Evolutionary conservation across 163 green algal species (phyloP), one percentile per base, ranked within the genome.

Genomic region (Chloroidium sp.): DNA sequence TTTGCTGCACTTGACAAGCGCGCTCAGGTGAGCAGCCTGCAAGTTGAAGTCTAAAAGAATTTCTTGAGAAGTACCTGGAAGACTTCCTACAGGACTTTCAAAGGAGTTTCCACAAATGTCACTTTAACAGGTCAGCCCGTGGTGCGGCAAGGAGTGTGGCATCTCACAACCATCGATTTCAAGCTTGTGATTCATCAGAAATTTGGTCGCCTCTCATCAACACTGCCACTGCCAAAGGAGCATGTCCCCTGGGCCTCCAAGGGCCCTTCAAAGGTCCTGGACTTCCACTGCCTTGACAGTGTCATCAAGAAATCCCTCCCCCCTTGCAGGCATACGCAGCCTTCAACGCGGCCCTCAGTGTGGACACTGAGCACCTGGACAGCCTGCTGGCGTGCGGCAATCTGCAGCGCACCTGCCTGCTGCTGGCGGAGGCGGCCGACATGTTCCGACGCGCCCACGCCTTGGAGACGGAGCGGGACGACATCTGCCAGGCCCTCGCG

Each of bases 391-490:
- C 86, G 0, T 87, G 90, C 62, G 92, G 86, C 1, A 69, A 69
- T 3, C 80, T 97, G 57, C 92, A 95, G 83, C 93, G 93, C 68
- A 76, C 80, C 1, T 87, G 84, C 67, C 87, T 83, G 0, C 86
- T 93, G 84, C 84, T 96, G 62, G 61, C 81, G 62, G 85, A 91
- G 60, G 84, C 86, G 3, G 61, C 90, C 10, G 78, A 79, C 3
- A 76, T 79, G 3, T 81, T 91, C 57, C 76, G 62, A 58, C 64
- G 2, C 1, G 82, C 79, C 2, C 4, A 57, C 0, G 62, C 67
- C 8, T 59, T 58, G 2, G 4, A 61, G 59, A 62, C 83, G 61
- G 57, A 61, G 2, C 76, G 78, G 69, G 74, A 62, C 59, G 61
- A 69, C 62, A 69, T 82, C 14, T 59, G 80, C 60, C 74, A 92